phyloP scores from a whole-genome alignment of 139 green algal genomes.

The Coccomyxa sp. region DNA sequence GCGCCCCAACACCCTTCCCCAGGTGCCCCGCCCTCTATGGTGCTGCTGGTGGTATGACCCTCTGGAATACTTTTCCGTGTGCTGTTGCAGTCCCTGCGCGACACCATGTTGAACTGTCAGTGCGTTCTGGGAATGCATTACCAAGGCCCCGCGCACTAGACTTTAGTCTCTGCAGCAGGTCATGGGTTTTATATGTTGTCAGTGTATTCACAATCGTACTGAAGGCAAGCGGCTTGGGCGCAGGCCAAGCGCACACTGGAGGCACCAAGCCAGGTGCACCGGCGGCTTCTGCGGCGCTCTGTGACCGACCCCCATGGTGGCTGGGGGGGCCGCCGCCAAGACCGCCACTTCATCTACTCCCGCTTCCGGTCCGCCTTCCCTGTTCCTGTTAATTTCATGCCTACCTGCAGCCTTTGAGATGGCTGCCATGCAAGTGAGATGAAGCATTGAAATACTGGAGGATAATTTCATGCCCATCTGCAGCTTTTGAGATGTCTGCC shows the following conservation, averaged over 20 bases:
- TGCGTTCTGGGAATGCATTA: too few relatives aligned
- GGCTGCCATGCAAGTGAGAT: neutral
- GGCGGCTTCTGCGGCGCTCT: slow-evolving; percentile 33
- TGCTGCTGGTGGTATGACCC: too few relatives aligned
- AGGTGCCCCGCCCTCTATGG: too few relatives aligned
- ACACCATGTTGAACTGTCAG: too few relatives aligned
- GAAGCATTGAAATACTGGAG: neutral
- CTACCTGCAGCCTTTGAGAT: neutral
- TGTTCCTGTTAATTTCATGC: neutral
- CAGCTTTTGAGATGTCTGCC: too few relatives aligned
- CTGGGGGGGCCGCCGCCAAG: slow-evolving; percentile 30
- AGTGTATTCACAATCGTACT: too few relatives aligned
- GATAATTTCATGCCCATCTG: neutral
- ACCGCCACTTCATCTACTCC: slow-evolving; percentile 52
- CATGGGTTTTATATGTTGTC: too few relatives aligned
- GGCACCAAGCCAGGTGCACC: slow-evolving; percentile 39
- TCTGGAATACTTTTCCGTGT: too few relatives aligned
- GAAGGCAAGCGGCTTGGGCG: too few relatives aligned
- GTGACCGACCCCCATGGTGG: slow-evolving; percentile 32
- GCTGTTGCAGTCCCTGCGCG: too few relatives aligned
- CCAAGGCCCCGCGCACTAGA: too few relatives aligned
- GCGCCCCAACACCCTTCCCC: slow-evolving; percentile 37
- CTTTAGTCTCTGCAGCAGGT: too few relatives aligned
- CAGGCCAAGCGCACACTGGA: slow-evolving; percentile 39
- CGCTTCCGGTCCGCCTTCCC: slow-evolving; percentile 36